Base-by-base conservation (phyloP, 2,329 filamentous ascomycete species). In the Hypoxylon sp. region DNA sequence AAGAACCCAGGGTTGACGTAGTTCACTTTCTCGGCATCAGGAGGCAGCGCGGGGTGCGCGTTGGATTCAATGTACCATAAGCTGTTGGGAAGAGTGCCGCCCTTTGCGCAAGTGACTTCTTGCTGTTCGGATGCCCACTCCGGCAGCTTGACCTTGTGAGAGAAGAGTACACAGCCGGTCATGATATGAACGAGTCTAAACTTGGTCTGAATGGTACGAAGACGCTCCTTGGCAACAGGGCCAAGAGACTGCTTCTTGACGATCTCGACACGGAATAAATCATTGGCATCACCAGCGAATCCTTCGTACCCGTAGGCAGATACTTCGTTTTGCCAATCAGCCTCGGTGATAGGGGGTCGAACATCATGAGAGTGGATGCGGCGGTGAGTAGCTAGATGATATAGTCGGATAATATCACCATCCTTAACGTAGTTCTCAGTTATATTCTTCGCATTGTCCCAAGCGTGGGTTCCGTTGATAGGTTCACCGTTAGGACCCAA, bases 91-190 rank as follows among this genome's bases (percentile, higher is more conserved):
- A 97, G 83, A 67, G 94, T 97, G 73, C 94, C 96, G 50, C 92
- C 91, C 73, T 90, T 91, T 6, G 96, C 96, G 77, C 96, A 99
- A 19, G 95, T 98, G n/a, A 99, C 96, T 80, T 99, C 96, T 79
- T 99, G 96, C 79, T 99, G 96, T 79, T 98, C 96, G 55, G 91
- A 99, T 48, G 92, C 96, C 96, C 96, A 99, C 2, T 97, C 94
- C 2, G 96, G 96, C 63, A 99, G 90, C 84, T 99, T 99, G 78
- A 98, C 94, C 83, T 97, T 98, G 86, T 99, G 96, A 0, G 95
- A 98, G 84, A 99, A 99, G 23, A 99, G 85, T 11, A 91, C 92
- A 77, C 96, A 99, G 48, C 95, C 94, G 68, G 94, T 97, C 96
- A 99, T 98, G 77, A 97, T 82, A 77, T 99, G 96, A 32, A 98